Conservation (phyloP, 139 green algal genomes). For the Bryopsis sp. region DNA sequence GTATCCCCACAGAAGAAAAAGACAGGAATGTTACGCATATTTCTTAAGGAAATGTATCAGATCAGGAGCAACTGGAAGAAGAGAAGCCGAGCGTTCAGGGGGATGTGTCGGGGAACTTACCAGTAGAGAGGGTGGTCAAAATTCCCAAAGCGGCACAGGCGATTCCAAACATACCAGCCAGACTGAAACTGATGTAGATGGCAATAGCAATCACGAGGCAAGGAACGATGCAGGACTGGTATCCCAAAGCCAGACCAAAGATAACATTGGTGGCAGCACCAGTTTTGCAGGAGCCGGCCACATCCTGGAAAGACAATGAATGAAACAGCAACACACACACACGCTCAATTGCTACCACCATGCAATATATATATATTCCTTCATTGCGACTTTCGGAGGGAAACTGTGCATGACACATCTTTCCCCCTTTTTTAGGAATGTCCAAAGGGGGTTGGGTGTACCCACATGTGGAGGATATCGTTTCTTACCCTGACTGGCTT, state of each 20-base stretch:
- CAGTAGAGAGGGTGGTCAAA: slow-evolving; percentile 85
- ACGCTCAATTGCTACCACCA: neutral
- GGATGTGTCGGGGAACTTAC: no score
- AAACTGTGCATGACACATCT: no score
- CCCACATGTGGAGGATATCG: no score
- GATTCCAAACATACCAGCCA: slow-evolving; percentile 91
- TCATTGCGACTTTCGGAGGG: no score
- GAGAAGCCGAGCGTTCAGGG: neutral
- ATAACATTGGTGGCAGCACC: slow-evolving; percentile 96
- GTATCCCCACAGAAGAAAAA: no score
- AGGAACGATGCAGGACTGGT: slow-evolving; percentile 91
- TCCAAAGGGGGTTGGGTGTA: no score
- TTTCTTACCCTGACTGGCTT: no score
- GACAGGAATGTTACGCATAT: neutral
- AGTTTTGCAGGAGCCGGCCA: slow-evolving; percentile 90
- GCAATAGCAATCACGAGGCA: slow-evolving; percentile 76
- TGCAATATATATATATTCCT: neutral
- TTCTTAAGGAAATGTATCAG: no score
- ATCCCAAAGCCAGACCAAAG: slow-evolving; percentile 95
- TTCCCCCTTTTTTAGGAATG: no score
- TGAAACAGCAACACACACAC: neutral
- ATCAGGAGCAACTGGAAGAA: no score
- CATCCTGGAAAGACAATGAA: slow-evolving; percentile 50
- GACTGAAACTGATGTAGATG: slow-evolving; percentile 82
- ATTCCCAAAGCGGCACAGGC: slow-evolving; percentile 93